phyloP scores from a whole-genome alignment of 768 basidiomycete genomes.

The Tulasnella sp. region DNA sequence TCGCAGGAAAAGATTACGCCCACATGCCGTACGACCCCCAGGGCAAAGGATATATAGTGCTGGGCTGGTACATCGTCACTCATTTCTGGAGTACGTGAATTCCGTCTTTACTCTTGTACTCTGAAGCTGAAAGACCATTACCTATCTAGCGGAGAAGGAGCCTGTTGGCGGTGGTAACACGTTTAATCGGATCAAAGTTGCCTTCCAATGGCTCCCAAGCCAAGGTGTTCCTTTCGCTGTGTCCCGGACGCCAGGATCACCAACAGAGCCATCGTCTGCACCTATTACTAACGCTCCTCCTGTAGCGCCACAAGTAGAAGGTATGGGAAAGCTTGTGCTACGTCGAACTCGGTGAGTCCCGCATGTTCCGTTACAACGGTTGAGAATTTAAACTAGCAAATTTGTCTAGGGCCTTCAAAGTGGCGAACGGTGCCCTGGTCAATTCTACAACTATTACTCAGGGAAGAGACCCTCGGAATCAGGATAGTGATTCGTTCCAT shows the following conservation, averaged over 20 bases:
- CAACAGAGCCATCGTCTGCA: no score
- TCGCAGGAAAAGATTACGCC: constrained; percentile 65
- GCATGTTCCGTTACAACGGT: no score
- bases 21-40: constrained; percentile 47
- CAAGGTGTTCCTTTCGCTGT: constrained; percentile 53
- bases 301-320: no score
- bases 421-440: neutral
- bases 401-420: no score
- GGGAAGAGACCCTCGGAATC: neutral
- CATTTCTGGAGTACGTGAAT: constrained; percentile 53
- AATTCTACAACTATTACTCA: neutral
- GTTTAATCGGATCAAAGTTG: constrained; percentile 68
- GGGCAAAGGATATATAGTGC: constrained; percentile 34
- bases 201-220: constrained; percentile 71
- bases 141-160: constrained; percentile 2
- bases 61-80: constrained; percentile 64
- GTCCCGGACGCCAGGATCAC: no score
- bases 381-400: no score
- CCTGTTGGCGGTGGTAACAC: neutral
- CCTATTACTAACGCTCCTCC: no score
- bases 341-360: no score
- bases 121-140: neutral
- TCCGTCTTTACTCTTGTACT: neutral
- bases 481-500: no score
- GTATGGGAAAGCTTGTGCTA: no score